These are phyloP conservation scores for Calonectria montana DNA, from an alignment of 2,329 filamentous ascomycete species.

Conservation along the genomic window DNA sequence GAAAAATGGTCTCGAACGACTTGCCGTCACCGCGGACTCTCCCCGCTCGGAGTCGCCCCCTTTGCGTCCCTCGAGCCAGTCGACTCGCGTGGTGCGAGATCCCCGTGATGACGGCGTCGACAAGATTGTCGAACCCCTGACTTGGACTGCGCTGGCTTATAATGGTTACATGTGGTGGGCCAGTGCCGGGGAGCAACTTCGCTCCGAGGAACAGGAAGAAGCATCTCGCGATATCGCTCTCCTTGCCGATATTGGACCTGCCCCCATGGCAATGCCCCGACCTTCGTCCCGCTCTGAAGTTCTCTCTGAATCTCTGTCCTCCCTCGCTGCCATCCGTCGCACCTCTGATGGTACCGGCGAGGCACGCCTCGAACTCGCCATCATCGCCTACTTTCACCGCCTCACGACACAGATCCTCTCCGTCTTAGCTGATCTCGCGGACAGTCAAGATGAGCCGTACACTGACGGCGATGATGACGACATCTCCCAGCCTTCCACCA, in stretches of 20 bases:
- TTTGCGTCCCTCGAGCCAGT: slow-evolving; percentile 43
- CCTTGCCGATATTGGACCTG: slow-evolving; percentile 62
- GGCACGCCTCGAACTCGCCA: slow-evolving; percentile 71
- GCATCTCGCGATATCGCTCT: slow-evolving; percentile 65
- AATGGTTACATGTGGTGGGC: slow-evolving; percentile 92
- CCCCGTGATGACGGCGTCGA: slow-evolving; percentile 64
- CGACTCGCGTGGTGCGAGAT: slow-evolving; percentile 44
- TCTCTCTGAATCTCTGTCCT: slow-evolving; percentile 58
- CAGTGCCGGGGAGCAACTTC: slow-evolving; percentile 79
- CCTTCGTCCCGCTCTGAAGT: slow-evolving; percentile 47
- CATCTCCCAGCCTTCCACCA: slow-evolving; percentile 43
- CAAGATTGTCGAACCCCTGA: slow-evolving; percentile 70
- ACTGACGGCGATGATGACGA: slow-evolving; percentile 47
- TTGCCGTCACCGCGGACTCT: slow-evolving; percentile 48
- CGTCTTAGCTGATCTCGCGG: slow-evolving; percentile 71
- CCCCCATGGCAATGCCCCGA: slow-evolving; percentile 47
- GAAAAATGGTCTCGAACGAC: slow-evolving; percentile 68
- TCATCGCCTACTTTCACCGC: slow-evolving; percentile 86
- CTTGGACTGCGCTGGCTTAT: slow-evolving; percentile 82
- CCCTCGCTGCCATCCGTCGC: slow-evolving; percentile 52
- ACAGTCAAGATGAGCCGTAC: slow-evolving; percentile 58
- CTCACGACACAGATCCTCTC: slow-evolving; percentile 75
- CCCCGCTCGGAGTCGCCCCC: slow-evolving; percentile 41
- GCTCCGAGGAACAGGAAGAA: slow-evolving; percentile 70
- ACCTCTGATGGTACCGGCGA: slow-evolving; percentile 52